Conservation (phyloP, 2,329 filamentous ascomycete genomes). For the Ophiostoma perfectum region DNA sequence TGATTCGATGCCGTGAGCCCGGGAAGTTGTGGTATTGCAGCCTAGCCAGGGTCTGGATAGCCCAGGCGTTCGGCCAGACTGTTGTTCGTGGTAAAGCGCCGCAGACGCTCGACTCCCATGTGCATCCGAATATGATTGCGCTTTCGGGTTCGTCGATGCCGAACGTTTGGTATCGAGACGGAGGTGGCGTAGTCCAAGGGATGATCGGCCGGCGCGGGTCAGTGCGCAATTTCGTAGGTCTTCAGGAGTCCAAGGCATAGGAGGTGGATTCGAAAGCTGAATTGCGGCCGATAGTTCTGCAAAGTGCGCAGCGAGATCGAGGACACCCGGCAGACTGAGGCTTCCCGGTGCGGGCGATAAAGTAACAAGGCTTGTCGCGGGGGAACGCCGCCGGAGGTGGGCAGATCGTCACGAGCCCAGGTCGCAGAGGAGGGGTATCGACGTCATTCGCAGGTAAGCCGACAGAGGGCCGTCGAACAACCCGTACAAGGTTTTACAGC, state of each 20-base stretch:
- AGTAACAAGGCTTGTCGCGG: not conserved
- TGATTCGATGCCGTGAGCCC: not conserved
- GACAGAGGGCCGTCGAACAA: not conserved
- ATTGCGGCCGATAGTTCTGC: too few species aligned
- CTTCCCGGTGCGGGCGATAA: not conserved
- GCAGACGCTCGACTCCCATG: not conserved
- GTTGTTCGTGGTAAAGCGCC: not conserved
- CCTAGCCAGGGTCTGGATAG: not conserved
- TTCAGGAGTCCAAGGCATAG: too few species aligned
- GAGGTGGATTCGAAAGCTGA: too few species aligned
- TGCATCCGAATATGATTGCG: not conserved
- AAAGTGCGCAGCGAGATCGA: not conserved
- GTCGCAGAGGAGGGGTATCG: not conserved
- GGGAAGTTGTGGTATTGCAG: not conserved
- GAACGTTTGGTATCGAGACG: not conserved
- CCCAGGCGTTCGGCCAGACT: not conserved
- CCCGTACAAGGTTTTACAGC: not conserved
- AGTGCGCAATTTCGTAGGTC: not conserved
- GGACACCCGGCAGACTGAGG: not conserved
- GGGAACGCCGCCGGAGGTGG: not conserved
- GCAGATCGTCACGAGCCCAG: conserved; percentile 8
- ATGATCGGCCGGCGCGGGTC: not conserved
- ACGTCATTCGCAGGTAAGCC: conserved; percentile 3
- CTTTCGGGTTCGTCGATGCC: too few species aligned
- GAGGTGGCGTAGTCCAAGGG: not conserved